phyloP scores from a whole-genome alignment of 495 filamentous ascomycete species.

The Durotheca rogersii region DNA sequence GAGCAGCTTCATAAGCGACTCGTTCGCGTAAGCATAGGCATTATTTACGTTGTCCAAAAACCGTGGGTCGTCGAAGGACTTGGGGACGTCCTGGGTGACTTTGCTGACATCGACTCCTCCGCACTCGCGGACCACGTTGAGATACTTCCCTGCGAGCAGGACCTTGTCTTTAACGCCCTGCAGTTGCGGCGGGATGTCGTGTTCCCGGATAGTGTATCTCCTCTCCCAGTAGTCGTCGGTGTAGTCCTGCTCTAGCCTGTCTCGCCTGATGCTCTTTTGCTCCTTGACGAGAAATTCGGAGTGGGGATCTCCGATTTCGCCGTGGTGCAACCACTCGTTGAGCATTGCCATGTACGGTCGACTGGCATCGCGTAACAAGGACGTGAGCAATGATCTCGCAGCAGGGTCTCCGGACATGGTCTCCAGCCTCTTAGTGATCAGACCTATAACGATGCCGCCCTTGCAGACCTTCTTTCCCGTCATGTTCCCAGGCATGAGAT shows the following conservation, averaged over 20 bases:
- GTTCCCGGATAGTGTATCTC: slow-evolving; percentile 87
- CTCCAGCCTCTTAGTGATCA: slow-evolving; percentile 80
- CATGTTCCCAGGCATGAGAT: slow-evolving; percentile 73
- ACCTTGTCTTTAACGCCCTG: slow-evolving; percentile 92
- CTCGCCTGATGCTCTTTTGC: slow-evolving; percentile 89
- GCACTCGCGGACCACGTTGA: slow-evolving; percentile 96
- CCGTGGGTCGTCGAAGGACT: slow-evolving; percentile 83
- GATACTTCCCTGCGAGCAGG: slow-evolving; percentile 90
- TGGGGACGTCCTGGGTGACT: slow-evolving; percentile 81
- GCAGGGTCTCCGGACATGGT: slow-evolving; percentile 91
- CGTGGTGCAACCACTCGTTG: slow-evolving; percentile 97
- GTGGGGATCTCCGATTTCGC: slow-evolving; percentile 91
- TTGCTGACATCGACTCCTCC: slow-evolving; percentile 94
- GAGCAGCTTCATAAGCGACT: slow-evolving; percentile 86
- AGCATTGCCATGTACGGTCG: slow-evolving; percentile 97
- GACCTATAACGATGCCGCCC: slow-evolving; percentile 82
- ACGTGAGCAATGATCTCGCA: slow-evolving; percentile 74
- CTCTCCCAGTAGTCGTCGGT: slow-evolving; percentile 99
- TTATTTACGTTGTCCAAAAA: slow-evolving; percentile 94
- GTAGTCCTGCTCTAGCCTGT: slow-evolving; percentile 90
- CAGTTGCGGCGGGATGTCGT: slow-evolving; percentile 89
- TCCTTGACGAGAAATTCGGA: slow-evolving; percentile 93
- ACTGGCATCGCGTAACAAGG: slow-evolving; percentile 81
- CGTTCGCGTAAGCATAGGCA: slow-evolving; percentile 93
- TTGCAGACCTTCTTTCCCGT: slow-evolving; percentile 90